Percentiles rank a stretch among this genome's conserved stretches.
These are phyloP conservation scores for Hsuehochloa calcarea DNA, from an alignment of 176 grass and related monocot species.

Conservation along the genomic window DNA sequence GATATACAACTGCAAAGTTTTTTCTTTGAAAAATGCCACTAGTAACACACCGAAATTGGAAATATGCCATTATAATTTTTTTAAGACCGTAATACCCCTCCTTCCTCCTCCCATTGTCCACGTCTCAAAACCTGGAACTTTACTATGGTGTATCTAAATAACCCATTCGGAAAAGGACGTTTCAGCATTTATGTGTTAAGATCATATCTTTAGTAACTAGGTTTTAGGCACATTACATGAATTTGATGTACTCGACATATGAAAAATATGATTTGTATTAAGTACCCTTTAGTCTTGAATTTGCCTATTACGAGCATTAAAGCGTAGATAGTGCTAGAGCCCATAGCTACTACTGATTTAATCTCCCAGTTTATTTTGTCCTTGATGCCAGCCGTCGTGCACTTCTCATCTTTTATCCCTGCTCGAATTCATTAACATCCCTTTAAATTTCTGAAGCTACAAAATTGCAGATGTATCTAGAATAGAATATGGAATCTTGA, in stretches of 20 bases:
- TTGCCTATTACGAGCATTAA: neutral
- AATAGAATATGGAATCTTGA: neutral
- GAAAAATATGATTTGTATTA: neutral
- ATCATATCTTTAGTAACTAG: neutral
- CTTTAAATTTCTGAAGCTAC: conserved; percentile 11
- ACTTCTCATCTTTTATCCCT: neutral
- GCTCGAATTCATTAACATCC: neutral
- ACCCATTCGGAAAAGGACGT: neutral
- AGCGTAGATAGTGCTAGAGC: neutral
- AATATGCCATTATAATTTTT: too few relatives aligned
- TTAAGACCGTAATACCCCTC: too few relatives aligned
- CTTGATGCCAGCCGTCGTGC: neutral
- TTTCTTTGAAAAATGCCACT: too few relatives aligned
- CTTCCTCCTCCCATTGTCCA: too few relatives aligned
- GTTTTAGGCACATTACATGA: neutral
- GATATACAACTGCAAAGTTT: too few relatives aligned
- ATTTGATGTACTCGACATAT: neutral
- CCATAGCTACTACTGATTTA: neutral
- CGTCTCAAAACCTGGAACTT: too few relatives aligned
- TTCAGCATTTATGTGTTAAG: neutral
- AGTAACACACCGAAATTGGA: too few relatives aligned
- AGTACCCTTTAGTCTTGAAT: neutral
- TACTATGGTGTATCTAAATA: too few relatives aligned
- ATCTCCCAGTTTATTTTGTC: neutral
- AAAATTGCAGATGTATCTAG: neutral